Percentiles rank a stretch among this genome's conserved stretches.
phyloP scores from a whole-genome alignment of 2,329 filamentous ascomycete genomes.

The Penicillium freii region DNA sequence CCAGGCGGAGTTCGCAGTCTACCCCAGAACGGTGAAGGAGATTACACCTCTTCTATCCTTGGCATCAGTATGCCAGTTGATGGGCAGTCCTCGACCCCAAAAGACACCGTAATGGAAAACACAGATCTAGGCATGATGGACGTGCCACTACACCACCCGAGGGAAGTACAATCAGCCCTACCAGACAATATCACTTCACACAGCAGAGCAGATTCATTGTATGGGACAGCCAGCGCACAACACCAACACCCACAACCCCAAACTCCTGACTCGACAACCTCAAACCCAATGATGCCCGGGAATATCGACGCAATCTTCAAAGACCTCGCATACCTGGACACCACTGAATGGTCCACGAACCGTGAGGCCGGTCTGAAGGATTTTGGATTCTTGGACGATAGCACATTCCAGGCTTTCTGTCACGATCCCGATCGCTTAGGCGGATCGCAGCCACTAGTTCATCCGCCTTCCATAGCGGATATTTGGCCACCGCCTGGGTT shows the following conservation, averaged over 20 bases:
- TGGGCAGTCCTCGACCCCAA: slow-evolving; percentile 33
- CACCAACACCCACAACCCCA: slow-evolving; percentile 29
- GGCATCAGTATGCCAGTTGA: slow-evolving; percentile 36
- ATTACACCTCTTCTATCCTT: slow-evolving; percentile 30
- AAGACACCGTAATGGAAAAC: slow-evolving; percentile 33
- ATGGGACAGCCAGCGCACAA: slow-evolving; percentile 16
- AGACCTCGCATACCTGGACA: slow-evolving; percentile 47
- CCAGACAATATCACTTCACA: slow-evolving; percentile 22
- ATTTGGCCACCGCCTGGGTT: slow-evolving; percentile 46
- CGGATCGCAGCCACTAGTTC: slow-evolving; percentile 36
- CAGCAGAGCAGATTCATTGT: slow-evolving; percentile 21
- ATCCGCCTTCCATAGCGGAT: slow-evolving; percentile 42
- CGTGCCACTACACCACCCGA: slow-evolving; percentile 17
- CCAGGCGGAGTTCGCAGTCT: slow-evolving; percentile 11
- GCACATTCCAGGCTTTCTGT: slow-evolving; percentile 46
- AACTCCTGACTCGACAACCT: slow-evolving; percentile 36
- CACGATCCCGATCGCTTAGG: slow-evolving; percentile 46
- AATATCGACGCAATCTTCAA: slow-evolving; percentile 47
- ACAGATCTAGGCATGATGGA: slow-evolving; percentile 28
- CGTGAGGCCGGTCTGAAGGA: slow-evolving; percentile 44
- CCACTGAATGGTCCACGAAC: slow-evolving; percentile 44
- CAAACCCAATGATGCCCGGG: slow-evolving; percentile 23
- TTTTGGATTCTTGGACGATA: slow-evolving; percentile 46
- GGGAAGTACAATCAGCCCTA: slow-evolving; percentile 9
- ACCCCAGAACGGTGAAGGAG: slow-evolving; percentile 17